Evolutionary conservation across 106 monocot species (phyloP).

Genomic region (Allium sativum): DNA sequence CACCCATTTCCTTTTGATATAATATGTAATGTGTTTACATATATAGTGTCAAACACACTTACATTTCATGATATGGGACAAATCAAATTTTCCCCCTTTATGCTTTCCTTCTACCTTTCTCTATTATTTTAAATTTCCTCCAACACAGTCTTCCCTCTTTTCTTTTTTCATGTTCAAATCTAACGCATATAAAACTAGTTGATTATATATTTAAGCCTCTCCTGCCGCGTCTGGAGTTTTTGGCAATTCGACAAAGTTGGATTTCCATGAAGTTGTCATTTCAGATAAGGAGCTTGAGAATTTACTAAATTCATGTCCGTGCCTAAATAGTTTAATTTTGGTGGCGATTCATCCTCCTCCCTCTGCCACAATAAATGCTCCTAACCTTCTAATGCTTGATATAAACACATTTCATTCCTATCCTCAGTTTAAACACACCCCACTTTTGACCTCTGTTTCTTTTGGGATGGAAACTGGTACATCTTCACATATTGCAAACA

Average conservation of each 20-base stretch:
- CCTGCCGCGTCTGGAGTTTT: not conserved
- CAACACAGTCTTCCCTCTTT: slow-evolving; percentile 7
- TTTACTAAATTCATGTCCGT: not conserved
- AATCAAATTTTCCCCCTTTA: too few species aligned
- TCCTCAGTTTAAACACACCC: not conserved
- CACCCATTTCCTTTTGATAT: too few species aligned
- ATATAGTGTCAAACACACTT: too few species aligned
- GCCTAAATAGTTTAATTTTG: not conserved
- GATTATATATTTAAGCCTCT: not conserved
- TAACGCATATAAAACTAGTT: not conserved
- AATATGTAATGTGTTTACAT: too few species aligned
- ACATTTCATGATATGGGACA: too few species aligned
- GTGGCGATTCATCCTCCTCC: not conserved
- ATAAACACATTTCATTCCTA: not conserved
- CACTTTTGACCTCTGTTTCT: slow-evolving; percentile 4
- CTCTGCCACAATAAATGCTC: not conserved
- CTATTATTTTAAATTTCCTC: too few species aligned
- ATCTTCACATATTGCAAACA: not conserved
- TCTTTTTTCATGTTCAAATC: not conserved
- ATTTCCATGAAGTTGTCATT: not conserved
- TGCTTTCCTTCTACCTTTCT: too few species aligned
- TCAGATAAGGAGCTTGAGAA: not conserved
- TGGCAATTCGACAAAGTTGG: not conserved
- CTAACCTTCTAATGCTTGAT: not conserved
- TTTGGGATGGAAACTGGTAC: not conserved